These are phyloP conservation scores for Melastoma candidum DNA, from an alignment of 441 rosid species.

Conservation along the genomic window DNA sequence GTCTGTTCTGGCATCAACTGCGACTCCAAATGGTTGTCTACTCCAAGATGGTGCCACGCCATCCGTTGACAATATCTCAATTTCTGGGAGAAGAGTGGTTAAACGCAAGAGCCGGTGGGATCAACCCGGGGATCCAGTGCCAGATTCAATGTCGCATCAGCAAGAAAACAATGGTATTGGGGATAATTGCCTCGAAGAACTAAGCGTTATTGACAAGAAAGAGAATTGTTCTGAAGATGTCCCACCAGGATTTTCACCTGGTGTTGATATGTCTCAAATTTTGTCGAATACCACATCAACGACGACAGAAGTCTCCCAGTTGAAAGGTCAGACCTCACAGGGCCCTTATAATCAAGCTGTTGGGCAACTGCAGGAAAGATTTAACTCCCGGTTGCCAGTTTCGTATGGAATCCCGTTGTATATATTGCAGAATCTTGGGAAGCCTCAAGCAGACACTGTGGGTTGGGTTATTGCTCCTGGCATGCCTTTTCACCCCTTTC, in stretches of 20 bases:
- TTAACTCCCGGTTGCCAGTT: slow-evolving; percentile 51
- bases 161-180: slow-evolving; percentile 24
- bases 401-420: slow-evolving; percentile 81
- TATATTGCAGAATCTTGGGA: slow-evolving; percentile 50
- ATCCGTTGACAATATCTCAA: slow-evolving; percentile 23
- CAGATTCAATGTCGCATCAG: slow-evolving; percentile 20
- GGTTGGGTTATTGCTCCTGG: slow-evolving; percentile 81
- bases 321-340: slow-evolving; percentile 13
- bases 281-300: slow-evolving; percentile 29
- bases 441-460: slow-evolving; percentile 35
- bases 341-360: slow-evolving; percentile 24
- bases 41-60: slow-evolving; percentile 31
- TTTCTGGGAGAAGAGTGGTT: slow-evolving; percentile 32
- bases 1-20: slow-evolving; percentile 28
- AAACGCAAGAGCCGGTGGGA: slow-evolving; percentile 99
- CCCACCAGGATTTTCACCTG: slow-evolving; percentile 84
- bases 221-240: slow-evolving; percentile 38
- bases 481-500: slow-evolving; percentile 79
- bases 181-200: slow-evolving; percentile 19
- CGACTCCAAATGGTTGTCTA: slow-evolving; percentile 21
- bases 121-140: slow-evolving; percentile 49
- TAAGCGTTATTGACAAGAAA: slow-evolving; percentile 18
- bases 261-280: slow-evolving; percentile 18
- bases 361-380: slow-evolving; percentile 54
- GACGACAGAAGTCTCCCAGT: slow-evolving; percentile 17